These are phyloP conservation scores for Peziza echinospora DNA, from an alignment of 495 filamentous ascomycete species.

Conservation along the genomic window DNA sequence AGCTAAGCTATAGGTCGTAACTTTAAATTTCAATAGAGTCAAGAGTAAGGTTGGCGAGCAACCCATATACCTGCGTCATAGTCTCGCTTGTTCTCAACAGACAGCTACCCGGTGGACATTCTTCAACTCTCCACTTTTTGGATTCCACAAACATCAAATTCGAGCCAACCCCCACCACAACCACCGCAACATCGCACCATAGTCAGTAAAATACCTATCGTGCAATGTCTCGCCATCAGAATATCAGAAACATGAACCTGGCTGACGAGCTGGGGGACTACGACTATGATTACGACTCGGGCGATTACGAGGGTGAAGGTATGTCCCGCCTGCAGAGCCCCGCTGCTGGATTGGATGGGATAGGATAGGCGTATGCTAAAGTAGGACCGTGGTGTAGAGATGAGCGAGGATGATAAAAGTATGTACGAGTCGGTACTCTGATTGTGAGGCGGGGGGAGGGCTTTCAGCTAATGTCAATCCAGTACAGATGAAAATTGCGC, in stretches of 20 bases:
- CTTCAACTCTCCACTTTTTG: no score
- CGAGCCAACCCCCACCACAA: conserved; percentile 32
- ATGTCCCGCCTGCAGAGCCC: neutral
- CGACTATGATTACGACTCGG: conserved; percentile 29
- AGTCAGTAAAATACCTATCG: neutral
- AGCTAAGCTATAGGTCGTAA: no score
- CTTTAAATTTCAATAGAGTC: no score
- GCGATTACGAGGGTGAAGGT: conserved; percentile 12
- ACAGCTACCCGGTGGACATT: no score
- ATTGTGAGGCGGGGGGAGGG: conserved; percentile 3
- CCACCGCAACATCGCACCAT: neutral
- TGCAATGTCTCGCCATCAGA: conserved; percentile 41
- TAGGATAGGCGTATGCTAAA: neutral
- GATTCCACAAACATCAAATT: conserved; percentile 41
- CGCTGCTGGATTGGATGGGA: neutral
- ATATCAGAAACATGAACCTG: conserved; percentile 37
- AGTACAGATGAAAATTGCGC: conserved; percentile 36
- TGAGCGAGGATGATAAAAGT: conserved; percentile 42
- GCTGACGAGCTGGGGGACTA: conserved; percentile 40
- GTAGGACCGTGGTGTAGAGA: conserved; percentile 18
- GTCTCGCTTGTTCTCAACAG: no score
- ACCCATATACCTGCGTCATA: no score
- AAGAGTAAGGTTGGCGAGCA: no score
- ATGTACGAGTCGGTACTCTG: conserved; percentile 4
- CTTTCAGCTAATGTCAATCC: conserved; percentile 15